Conservation (phyloP, 495 filamentous ascomycete species). For the Daldinia concentrica region DNA sequence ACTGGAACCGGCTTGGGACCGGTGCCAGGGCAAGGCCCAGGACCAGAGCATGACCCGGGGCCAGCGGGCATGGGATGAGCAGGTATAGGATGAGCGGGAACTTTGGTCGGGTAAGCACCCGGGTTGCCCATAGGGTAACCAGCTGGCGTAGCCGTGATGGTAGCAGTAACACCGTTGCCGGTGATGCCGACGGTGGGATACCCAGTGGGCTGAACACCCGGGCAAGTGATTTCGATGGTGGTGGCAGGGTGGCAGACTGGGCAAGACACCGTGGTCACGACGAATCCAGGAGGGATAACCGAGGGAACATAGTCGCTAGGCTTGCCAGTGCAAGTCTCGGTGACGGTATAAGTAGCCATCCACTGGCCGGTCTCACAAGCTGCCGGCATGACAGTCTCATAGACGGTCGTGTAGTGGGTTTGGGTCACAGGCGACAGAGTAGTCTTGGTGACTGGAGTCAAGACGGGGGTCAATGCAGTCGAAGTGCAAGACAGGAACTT, state of each 20-base stretch:
- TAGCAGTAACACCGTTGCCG: conserved; percentile 51
- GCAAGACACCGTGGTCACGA: conserved; percentile 52
- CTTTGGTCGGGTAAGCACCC: conserved; percentile 7
- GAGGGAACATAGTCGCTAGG: conserved; percentile 38
- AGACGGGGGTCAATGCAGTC: conserved; percentile 23
- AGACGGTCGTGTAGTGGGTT: conserved; percentile 52
- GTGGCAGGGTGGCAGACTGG: conserved; percentile 37
- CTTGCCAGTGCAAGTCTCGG: conserved; percentile 51
- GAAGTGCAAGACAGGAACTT: conserved; percentile 31
- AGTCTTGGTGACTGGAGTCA: conserved; percentile 9
- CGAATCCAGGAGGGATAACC: conserved; percentile 50
- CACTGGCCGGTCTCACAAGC: conserved; percentile 53
- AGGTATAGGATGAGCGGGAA: neutral
- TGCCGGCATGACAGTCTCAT: conserved; percentile 52
- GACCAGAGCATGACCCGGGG: conserved; percentile 12
- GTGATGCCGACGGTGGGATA: conserved; percentile 36
- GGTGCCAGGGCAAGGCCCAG: neutral
- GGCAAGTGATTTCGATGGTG: conserved; percentile 50
- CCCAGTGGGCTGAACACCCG: conserved; percentile 45
- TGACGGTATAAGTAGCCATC: conserved; percentile 58
- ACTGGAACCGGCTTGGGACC: neutral
- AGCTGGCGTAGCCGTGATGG: conserved; percentile 35
- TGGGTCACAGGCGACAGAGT: conserved; percentile 35
- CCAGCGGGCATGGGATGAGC: neutral
- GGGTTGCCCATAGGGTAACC: neutral